Percentiles rank a stretch among this genome's conserved stretches.
These are phyloP conservation scores for Coix lacrymajobi DNA, from an alignment of 176 grass and related monocot species.

Conservation along the genomic window DNA sequence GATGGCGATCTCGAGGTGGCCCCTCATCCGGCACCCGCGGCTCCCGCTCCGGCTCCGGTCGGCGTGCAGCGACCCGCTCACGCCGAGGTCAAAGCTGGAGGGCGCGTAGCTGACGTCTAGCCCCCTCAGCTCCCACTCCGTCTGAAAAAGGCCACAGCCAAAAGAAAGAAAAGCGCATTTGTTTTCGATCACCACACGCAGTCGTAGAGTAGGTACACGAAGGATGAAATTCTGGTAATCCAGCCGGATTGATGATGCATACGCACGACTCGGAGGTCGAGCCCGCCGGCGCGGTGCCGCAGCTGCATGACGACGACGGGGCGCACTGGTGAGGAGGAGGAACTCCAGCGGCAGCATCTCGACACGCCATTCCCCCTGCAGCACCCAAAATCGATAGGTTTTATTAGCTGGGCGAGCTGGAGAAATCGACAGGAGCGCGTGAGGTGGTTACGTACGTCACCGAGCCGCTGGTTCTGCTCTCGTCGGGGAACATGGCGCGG, in stretches of 20 bases:
- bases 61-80: constrained; percentile 53
- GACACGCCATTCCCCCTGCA: constrained; percentile 66
- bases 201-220: not conserved
- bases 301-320: constrained; percentile 80
- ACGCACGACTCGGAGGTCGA: constrained; percentile 61
- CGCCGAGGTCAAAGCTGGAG: constrained; percentile 49
- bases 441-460: constrained; percentile 33
- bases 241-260: too few relatives aligned
- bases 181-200: not conserved
- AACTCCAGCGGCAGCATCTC: constrained; percentile 80
- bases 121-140: constrained; percentile 68
- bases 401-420: not conserved
- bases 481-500: constrained; percentile 81
- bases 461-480: constrained; percentile 51
- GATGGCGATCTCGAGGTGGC: constrained; percentile 59
- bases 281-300: constrained; percentile 29
- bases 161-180: not conserved
- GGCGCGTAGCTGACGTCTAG: constrained; percentile 45
- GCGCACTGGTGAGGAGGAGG: constrained; percentile 64
- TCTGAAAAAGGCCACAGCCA: too few relatives aligned
- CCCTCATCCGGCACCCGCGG: constrained; percentile 35
- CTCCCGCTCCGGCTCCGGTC: constrained; percentile 24
- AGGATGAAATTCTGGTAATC: not conserved
- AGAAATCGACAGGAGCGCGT: not conserved
- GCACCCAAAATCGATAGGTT: not conserved